phyloP scores from a whole-genome alignment of 192 early-diverging fungal genomes.

The Phlyctochytrium planicorne region DNA sequence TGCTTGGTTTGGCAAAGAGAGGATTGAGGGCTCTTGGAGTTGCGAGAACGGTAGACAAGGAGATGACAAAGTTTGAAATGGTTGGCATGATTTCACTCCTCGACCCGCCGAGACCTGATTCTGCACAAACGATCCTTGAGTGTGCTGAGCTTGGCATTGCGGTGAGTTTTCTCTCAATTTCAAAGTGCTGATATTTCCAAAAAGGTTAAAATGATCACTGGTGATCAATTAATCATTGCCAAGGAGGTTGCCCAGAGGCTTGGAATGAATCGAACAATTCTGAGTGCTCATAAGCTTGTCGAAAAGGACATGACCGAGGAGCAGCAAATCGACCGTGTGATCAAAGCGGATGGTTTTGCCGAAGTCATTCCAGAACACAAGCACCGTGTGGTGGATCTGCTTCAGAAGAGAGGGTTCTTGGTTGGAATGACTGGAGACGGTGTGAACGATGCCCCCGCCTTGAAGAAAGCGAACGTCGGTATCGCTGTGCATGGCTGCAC shows the following conservation, averaged over 20 bases:
- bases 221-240: constrained; percentile 86
- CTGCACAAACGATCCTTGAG: constrained; percentile 74
- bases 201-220: constrained; percentile 91
- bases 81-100: constrained; percentile 90
- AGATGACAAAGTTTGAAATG: constrained; percentile 68
- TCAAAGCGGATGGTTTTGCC: constrained; percentile 92
- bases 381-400: constrained; percentile 91
- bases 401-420: constrained; percentile 84
- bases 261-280: constrained; percentile 88
- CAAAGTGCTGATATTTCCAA: constrained; percentile 27
- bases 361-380: constrained; percentile 99
- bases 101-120: constrained; percentile 89
- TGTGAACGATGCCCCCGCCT: constrained; percentile 96
- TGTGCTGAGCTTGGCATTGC: constrained; percentile 80
- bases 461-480: constrained; percentile 98
- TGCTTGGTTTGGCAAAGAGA: constrained; percentile 79
- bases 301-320: constrained; percentile 75
- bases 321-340: constrained; percentile 77
- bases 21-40: constrained; percentile 94
- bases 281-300: constrained; percentile 83
- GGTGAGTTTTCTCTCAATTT: constrained; percentile 1
- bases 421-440: constrained; percentile 98
- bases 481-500: constrained; percentile 97
- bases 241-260: constrained; percentile 89
- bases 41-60: constrained; percentile 70